Conservation (phyloP, 176 grass and related monocot species). For the Aegilops tauschii region DNA sequence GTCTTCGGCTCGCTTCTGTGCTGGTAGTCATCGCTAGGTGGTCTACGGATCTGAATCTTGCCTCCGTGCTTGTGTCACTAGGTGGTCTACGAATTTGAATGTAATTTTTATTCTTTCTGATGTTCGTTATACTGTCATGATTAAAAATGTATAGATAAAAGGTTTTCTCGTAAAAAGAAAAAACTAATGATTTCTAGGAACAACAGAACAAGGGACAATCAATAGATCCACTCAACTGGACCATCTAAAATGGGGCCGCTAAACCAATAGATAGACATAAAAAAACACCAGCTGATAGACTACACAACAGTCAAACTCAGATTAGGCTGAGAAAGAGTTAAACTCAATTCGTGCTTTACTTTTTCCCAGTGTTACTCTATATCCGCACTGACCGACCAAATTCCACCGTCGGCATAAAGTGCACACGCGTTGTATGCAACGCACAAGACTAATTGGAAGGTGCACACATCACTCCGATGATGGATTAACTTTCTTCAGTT, state of each 20-base stretch:
- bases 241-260: neutral
- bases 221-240: neutral
- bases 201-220: no score
- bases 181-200: neutral
- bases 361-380: neutral
- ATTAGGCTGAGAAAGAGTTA: no score
- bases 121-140: no score
- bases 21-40: no score
- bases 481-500: neutral
- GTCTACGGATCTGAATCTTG: no score
- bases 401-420: slow-evolving; percentile 4
- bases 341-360: neutral
- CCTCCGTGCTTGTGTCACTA: no score
- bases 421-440: neutral
- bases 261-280: neutral
- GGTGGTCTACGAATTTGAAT: no score
- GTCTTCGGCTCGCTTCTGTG: no score
- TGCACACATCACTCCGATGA: neutral
- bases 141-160: no score
- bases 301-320: neutral
- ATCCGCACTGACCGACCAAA: neutral
- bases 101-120: no score
- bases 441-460: neutral
- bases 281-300: neutral
- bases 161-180: neutral